phyloP scores from a whole-genome alignment of 805 yeast genomes.

The Cephaloascus albidus region DNA sequence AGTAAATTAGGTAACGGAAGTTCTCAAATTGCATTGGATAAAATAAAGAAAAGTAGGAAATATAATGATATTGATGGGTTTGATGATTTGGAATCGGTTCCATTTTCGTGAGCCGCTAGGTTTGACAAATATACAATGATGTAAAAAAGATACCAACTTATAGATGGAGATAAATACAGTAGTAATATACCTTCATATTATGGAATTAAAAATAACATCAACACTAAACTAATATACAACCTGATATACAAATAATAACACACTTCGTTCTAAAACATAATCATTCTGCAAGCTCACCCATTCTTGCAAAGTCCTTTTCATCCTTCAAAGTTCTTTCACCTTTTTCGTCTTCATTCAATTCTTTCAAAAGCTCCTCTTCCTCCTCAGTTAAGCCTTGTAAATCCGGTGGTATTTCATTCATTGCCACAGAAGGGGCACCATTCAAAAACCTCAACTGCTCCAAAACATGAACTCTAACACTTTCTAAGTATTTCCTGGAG shows the following conservation, averaged over 20 bases:
- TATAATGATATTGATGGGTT: neutral
- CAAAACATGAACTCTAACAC: conserved; percentile 61
- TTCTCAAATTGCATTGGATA: conserved; percentile 8
- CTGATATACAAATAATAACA: neutral
- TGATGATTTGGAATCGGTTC: neutral
- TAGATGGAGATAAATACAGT: neutral
- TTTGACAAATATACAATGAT: neutral
- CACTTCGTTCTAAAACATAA: too few species aligned
- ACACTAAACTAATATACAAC: neutral
- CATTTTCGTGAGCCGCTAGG: neutral
- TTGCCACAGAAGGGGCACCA: conserved; percentile 91
- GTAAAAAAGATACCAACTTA: neutral
- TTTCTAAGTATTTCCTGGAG: conserved; percentile 72
- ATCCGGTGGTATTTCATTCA: conserved; percentile 82
- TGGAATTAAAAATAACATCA: too few species aligned
- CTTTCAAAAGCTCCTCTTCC: conserved; percentile 26
- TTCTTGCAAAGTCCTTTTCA: neutral
- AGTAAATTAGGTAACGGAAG: conserved; percentile 9
- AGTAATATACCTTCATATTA: too few species aligned
- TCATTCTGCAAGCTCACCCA: neutral
- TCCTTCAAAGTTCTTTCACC: conserved; percentile 5
- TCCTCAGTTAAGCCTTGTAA: conserved; percentile 31
- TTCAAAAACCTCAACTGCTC: conserved; percentile 76
- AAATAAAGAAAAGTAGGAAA: conserved; percentile 8
- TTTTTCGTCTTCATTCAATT: conserved; percentile 20